These are phyloP conservation scores for Microbotryum intermedium DNA, from an alignment of 1,284 basidiomycete species.

Conservation along the genomic window DNA sequence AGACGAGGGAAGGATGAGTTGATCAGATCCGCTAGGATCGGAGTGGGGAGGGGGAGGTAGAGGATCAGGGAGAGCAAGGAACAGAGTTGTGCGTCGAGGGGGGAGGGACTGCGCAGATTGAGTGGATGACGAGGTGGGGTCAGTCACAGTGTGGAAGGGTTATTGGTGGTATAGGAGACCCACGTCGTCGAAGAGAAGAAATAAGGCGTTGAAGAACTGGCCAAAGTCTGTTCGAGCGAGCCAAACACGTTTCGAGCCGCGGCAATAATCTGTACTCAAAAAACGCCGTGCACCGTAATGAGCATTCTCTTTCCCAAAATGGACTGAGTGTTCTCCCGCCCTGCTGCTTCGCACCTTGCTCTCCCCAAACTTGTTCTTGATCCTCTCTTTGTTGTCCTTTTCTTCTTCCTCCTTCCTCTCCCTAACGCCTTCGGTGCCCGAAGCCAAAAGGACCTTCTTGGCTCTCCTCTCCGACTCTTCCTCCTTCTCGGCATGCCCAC, in stretches of 20 bases:
- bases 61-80: slow-evolving; percentile 40
- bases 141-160: neutral
- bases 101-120: slow-evolving; percentile 33
- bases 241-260: slow-evolving; percentile 5
- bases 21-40: slow-evolving; percentile 38
- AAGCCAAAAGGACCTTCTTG: slow-evolving; percentile 21
- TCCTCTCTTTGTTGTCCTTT: slow-evolving; percentile 21
- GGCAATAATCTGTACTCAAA: slow-evolving; percentile 6
- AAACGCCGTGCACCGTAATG: neutral
- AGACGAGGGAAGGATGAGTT: slow-evolving; percentile 30
- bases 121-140: neutral
- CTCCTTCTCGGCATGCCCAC: slow-evolving; percentile 23
- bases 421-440: slow-evolving; percentile 20
- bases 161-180: neutral
- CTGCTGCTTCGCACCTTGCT: slow-evolving; percentile 12
- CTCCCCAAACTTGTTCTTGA: slow-evolving; percentile 24
- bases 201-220: slow-evolving; percentile 17
- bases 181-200: slow-evolving; percentile 23
- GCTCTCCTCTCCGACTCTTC: slow-evolving; percentile 13
- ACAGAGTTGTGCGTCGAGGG: slow-evolving; percentile 39
- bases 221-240: slow-evolving; percentile 24
- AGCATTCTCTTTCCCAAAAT: neutral
- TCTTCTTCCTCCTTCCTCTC: slow-evolving; percentile 19
- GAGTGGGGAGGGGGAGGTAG: slow-evolving; percentile 37
- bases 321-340: too few species aligned